Evolutionary conservation across 1,139 yeast genomes (phyloP), one percentile per base, ranked within the genome.

Genomic region (Pneumocystis canis): DNA sequence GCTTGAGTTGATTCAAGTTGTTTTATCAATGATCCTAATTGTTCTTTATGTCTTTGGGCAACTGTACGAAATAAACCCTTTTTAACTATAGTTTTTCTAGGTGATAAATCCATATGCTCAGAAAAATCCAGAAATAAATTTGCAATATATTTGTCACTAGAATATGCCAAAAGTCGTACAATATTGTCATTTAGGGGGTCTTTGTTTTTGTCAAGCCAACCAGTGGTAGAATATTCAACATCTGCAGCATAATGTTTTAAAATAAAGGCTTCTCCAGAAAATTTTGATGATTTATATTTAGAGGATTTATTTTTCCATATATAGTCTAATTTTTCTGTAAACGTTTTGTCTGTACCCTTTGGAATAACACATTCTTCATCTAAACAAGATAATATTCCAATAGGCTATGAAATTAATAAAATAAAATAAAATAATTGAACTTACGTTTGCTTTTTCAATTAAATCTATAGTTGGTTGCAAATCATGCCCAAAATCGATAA

Each of bases 331-430:
- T 89, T 90, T 58, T 89, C 92, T 70, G 89, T 84, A 70, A 90
- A 92, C 0, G 95, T 80, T 63, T 79, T 76, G 72, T 94, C 97
- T 0, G 89, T 81, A 0, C 96, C 87, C 69, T 87, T 87, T 7
- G 98, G 97, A 75, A 94, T 86, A 53, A 92, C 87, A 69, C 97
- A 90, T 72, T 92, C 98, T 74, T 94, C 99, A 72, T 94, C 96
- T 59, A 94, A 78, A 39, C 89, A 79, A 25, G 95, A 86, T 65
- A 94, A 81, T n/a, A 94, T 80, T 64, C 97, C 97, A 75, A 89
- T 81, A 5, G 95, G 95, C 67, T 61, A 58, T 47, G n/a, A 14
- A 32, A 30, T 59, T 56, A 40, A 58, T 62, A 31, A 18, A 58
- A 6, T 20, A 9, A 30, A 5, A 16, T 40, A 11, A 9, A 9